Conservation (phyloP, 2,329 filamentous ascomycete species). For the Aureobasidium sp. region DNA sequence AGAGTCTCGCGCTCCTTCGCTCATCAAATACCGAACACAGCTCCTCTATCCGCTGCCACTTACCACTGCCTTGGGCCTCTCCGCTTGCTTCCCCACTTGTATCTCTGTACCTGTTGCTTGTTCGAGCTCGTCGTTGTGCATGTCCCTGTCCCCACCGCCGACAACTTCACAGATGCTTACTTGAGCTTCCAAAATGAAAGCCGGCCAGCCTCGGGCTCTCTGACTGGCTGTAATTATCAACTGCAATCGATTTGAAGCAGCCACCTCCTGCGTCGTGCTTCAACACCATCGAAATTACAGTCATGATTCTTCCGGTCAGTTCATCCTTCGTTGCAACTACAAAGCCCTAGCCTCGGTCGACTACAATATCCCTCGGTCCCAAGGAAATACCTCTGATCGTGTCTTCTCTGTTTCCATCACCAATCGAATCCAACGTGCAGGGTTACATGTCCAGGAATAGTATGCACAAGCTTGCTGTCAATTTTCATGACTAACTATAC, state of each 20-base stretch:
- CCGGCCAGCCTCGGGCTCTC: slow-evolving; percentile 61
- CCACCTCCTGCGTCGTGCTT: not conserved
- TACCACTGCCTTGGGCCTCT: not conserved
- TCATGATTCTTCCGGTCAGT: not conserved
- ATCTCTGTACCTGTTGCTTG: not conserved
- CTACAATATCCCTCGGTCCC: not conserved
- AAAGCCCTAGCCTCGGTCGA: not conserved
- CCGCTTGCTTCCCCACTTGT: not conserved
- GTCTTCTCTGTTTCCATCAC: not conserved
- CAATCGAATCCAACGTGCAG: not conserved
- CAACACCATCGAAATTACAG: too few species aligned
- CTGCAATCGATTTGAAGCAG: not conserved
- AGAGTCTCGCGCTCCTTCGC: not conserved
- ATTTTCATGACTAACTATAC: not conserved
- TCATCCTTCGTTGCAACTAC: not conserved
- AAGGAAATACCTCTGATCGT: not conserved
- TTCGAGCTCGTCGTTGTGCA: slow-evolving; percentile 38
- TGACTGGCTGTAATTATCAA: slow-evolving; percentile 49
- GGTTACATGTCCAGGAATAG: not conserved
- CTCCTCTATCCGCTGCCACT: not conserved
- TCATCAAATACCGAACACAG: not conserved
- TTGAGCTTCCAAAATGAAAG: slow-evolving; percentile 66
- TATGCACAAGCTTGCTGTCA: not conserved
- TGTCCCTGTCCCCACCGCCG: slow-evolving; percentile 74
- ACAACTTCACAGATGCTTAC: slow-evolving; percentile 68